A percentile compares a stretch with the other conserved stretches of the same genome.
These are phyloP conservation scores for Rutidosis leptorrhynchoides DNA, from an alignment of 129 eudicot species.

Conservation along the genomic window DNA sequence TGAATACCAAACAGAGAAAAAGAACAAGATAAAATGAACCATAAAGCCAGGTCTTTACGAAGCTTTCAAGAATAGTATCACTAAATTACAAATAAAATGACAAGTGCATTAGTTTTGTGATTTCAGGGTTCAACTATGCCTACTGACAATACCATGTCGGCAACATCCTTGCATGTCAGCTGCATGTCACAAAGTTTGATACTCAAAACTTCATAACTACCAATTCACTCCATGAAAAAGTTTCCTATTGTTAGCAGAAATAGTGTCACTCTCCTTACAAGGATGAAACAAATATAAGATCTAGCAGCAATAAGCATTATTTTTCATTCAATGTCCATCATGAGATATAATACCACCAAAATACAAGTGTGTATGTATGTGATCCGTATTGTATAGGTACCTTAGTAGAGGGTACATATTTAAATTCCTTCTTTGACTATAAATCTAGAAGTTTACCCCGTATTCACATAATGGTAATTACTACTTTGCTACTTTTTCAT, in stretches of 20 bases:
- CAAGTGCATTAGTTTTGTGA: not conserved
- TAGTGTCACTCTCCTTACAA: not conserved
- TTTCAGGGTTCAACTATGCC: slow-evolving; percentile 16
- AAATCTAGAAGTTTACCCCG: not conserved
- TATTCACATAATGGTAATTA: not conserved
- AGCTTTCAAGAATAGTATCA: slow-evolving; percentile 15
- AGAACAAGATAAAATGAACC: not conserved
- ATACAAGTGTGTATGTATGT: not conserved
- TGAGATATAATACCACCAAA: not conserved
- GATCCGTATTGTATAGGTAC: not conserved
- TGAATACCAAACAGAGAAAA: slow-evolving; percentile 22
- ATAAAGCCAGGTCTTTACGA: slow-evolving; percentile 4
- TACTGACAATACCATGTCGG: not conserved
- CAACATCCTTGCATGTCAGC: not conserved
- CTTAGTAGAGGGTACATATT: not conserved
- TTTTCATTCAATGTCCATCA: slow-evolving; percentile 13
- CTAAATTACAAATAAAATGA: not conserved
- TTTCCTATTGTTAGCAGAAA: slow-evolving; percentile 8
- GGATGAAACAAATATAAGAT: not conserved
- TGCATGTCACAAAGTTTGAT: no score
- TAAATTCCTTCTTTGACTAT: not conserved
- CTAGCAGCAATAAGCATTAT: slow-evolving; percentile 9
- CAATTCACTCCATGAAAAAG: no score
- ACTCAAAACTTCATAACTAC: no score
- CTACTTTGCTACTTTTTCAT: not conserved